Percentiles rank a stretch among this genome's conserved stretches.
Conservation (phyloP, 371 early-diverging fungal genomes). For the Mucor velutinosus region DNA sequence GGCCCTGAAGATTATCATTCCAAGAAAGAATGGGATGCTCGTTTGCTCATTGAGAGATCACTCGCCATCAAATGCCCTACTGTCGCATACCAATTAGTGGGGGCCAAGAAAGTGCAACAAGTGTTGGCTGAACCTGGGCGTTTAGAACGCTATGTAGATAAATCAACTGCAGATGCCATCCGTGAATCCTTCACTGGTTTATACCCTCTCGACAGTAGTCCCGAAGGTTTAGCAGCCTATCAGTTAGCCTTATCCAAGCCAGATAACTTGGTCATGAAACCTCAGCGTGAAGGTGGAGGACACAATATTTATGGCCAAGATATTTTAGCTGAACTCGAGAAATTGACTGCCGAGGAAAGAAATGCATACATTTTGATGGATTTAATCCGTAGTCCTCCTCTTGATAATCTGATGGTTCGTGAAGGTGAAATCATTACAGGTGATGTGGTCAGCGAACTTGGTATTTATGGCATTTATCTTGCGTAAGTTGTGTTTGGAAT, state of each 20-base stretch:
- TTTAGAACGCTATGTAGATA: conserved; percentile 74
- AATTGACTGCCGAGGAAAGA: conserved; percentile 61
- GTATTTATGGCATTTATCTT: conserved; percentile 91
- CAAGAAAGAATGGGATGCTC: conserved; percentile 29
- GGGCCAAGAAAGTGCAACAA: conserved; percentile 96
- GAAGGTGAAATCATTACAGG: conserved; percentile 74
- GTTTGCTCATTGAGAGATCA: conserved; percentile 65
- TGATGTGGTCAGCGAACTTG: conserved; percentile 89
- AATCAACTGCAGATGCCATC: conserved; percentile 55
- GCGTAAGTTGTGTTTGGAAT: conserved; percentile 45
- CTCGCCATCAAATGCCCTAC: conserved; percentile 89
- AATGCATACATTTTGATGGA: conserved; percentile 92
- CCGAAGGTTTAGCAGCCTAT: conserved; percentile 71
- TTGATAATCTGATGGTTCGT: conserved; percentile 79
- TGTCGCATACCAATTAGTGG: conserved; percentile 91
- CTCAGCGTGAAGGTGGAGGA: conserved; percentile 97
- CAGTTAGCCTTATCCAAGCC: conserved; percentile 68
- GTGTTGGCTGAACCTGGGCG: conserved; percentile 81
- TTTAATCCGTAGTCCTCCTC: conserved; percentile 81
- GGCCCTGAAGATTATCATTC: conserved; percentile 86
- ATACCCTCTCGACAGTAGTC: conserved; percentile 80
- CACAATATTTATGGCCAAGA: conserved; percentile 95
- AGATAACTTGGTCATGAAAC: conserved; percentile 86
- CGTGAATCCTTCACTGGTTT: conserved; percentile 88
- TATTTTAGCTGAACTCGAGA: conserved; percentile 60